Percentiles rank a stretch among this genome's conserved stretches.
These are phyloP conservation scores for Trametes hirsuta DNA, from an alignment of 1,284 basidiomycete genomes.

Conservation along the genomic window DNA sequence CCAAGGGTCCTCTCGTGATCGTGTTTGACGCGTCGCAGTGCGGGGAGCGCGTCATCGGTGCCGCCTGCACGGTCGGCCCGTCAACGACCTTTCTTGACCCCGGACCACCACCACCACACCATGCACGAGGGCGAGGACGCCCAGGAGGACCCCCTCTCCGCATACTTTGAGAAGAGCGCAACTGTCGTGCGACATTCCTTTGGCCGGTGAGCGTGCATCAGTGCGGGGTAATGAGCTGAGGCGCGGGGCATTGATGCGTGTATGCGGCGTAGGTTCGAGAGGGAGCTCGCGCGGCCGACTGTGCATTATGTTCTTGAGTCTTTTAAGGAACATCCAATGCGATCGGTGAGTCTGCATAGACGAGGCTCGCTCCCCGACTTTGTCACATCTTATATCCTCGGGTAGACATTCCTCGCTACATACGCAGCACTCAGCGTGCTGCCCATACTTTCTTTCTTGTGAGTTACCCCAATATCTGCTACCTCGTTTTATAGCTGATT, in stretches of 20 bases:
- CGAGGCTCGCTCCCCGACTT: too few relatives aligned
- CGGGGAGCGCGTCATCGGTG: neutral
- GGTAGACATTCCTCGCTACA: constrained; percentile 16
- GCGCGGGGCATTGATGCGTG: neutral
- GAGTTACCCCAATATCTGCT: neutral
- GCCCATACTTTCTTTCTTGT: constrained; percentile 23
- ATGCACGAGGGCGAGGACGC: constrained; percentile 7
- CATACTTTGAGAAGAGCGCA: constrained; percentile 25
- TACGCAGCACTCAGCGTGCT: constrained; percentile 17
- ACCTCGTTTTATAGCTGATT: neutral
- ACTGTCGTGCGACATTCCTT: constrained; percentile 18
- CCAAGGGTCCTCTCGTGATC: neutral
- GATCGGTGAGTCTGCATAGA: constrained; percentile 6
- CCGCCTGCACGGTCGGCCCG: neutral
- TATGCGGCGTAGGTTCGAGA: constrained; percentile 14
- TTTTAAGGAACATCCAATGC: constrained; percentile 16
- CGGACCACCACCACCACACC: constrained; percentile 1
- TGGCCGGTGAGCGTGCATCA: constrained; percentile 11
- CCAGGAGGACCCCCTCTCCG: constrained; percentile 19
- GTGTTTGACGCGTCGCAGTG: constrained; percentile 3
- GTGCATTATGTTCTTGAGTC: constrained; percentile 10
- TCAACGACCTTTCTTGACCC: neutral
- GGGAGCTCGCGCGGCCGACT: constrained; percentile 10
- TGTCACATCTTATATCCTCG: neutral
- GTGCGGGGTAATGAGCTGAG: neutral